Percentiles rank a stretch among this genome's conserved stretches.
These are phyloP conservation scores for Alternaria ventricosa DNA, from an alignment of 2,329 filamentous ascomycete species.

Conservation along the genomic window DNA sequence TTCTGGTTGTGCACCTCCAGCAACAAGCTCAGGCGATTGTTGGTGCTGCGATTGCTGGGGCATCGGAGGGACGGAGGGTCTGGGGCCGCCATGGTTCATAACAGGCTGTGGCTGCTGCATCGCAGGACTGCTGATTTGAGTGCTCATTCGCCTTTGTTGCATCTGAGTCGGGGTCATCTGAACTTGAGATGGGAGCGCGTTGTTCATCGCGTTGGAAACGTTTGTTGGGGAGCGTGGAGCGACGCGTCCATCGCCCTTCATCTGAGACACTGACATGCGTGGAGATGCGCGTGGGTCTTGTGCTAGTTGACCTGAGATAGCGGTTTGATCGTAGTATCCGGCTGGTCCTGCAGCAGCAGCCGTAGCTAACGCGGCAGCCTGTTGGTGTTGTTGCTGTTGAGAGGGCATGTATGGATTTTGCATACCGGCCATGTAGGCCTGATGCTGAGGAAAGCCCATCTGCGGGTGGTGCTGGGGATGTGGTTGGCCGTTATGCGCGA, in stretches of 20 bases:
- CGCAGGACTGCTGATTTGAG: conserved; percentile 50
- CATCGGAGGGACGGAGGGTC: conserved; percentile 60
- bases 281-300: conserved; percentile 71
- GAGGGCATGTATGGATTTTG: conserved; percentile 77
- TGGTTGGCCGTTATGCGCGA: conserved; percentile 65
- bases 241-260: conserved; percentile 72
- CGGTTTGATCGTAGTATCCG: conserved; percentile 67
- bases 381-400: conserved; percentile 90
- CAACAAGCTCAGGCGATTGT: conserved; percentile 80
- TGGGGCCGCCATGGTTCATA: conserved; percentile 70
- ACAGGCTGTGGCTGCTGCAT: conserved; percentile 76
- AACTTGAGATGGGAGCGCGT: conserved; percentile 46
- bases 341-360: conserved; percentile 86
- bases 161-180: conserved; percentile 48
- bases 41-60: conserved; percentile 70
- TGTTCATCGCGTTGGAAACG: conserved; percentile 66
- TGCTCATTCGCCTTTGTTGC: conserved; percentile 51
- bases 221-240: conserved; percentile 78
- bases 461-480: conserved; percentile 68
- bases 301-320: conserved; percentile 65
- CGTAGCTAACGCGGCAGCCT: conserved; percentile 92
- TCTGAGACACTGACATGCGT: conserved; percentile 70
- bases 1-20: conserved; percentile 69
- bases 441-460: conserved; percentile 79
- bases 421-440: conserved; percentile 77